Conservation (phyloP, 768 basidiomycete species). For the Termitomyces heimii region DNA sequence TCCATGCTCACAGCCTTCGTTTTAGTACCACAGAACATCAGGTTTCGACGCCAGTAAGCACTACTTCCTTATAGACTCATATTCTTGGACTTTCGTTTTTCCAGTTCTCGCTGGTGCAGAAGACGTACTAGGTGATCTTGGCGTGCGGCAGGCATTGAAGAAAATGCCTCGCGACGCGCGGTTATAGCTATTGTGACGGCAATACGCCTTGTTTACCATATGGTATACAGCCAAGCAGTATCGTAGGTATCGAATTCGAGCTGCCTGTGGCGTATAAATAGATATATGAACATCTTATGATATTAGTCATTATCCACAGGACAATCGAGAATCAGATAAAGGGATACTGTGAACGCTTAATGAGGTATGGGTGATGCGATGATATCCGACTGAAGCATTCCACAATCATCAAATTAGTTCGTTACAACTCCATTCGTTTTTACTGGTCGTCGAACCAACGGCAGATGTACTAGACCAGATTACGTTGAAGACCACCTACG, state of each 20-base stretch:
- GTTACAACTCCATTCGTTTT: not conserved
- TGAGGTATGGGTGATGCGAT: not conserved
- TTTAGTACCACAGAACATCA: conserved; percentile 77
- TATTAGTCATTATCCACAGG: not conserved
- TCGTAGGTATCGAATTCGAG: not conserved
- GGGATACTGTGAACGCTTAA: not conserved
- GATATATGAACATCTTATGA: not conserved
- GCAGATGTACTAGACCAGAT: too few species aligned
- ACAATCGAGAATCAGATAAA: not conserved
- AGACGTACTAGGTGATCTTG: conserved; percentile 68
- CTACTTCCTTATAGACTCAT: conserved; percentile 2
- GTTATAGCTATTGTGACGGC: conserved; percentile 15
- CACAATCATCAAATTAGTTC: not conserved
- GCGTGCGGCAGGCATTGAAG: conserved; percentile 67
- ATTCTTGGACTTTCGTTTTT: not conserved
- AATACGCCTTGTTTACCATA: not conserved
- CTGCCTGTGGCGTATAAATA: not conserved
- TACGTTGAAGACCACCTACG: too few species aligned
- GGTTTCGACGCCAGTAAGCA: conserved; percentile 70
- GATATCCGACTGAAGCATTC: not conserved
- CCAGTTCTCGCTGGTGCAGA: conserved; percentile 71
- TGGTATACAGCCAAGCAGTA: not conserved
- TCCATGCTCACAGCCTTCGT: not conserved
- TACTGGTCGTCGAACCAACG: too few species aligned
- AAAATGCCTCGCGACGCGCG: conserved; percentile 48